Evolutionary conservation across 352 stramenopile genomes (phyloP), one percentile per base, ranked within the genome.

Genomic region (Phytopythium oedochilum): DNA sequence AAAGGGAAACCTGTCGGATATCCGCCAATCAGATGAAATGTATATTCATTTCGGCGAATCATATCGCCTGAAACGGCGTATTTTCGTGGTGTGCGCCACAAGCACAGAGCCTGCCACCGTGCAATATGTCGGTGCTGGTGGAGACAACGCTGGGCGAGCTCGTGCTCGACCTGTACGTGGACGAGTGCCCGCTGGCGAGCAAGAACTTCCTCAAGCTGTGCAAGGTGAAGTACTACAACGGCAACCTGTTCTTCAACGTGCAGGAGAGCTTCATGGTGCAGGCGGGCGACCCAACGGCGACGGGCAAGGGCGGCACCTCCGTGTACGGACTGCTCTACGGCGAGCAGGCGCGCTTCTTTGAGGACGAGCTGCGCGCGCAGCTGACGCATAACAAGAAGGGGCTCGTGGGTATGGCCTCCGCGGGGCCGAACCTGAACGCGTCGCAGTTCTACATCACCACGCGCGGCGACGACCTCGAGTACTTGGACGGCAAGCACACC

Each of bases 361-460:
- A 90, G 36, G 83, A 94, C 63, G 85, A 94, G 54, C 67, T 94
- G 49, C 61, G 40, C 3, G 53, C 75, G 11, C 59, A 81, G 11
- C 66, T 73, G 11, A 81, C 75, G 46, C 74, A 84, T 61, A 66
- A 83, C 60, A 69, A 67, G 22, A 82, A 76, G 7, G 83, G 83
- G 10, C 32, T 91, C 10, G 28, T 97, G 25, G 87, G 80, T 14
- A 96, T 98, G 77, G 91, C 90, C 23, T 94, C 86, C 22, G 70
- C 66, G n/a, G 80, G 68, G 11, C 73, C 76, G 22, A 86, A 91
- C 61, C 83, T 79, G 40, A 92, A 90, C 63, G 78, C 63, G 59
- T 96, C 60, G 90, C 97, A 99, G 70, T 99, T 99, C 62, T 96
- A 99, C 64, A 97, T 99, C 65, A 99, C 97, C 23, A 89, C 97